A percentile compares a stretch with the other conserved stretches of the same genome.
phyloP scores from a whole-genome alignment of 2,329 filamentous ascomycete genomes.

The Colletotrichum camelliae region DNA sequence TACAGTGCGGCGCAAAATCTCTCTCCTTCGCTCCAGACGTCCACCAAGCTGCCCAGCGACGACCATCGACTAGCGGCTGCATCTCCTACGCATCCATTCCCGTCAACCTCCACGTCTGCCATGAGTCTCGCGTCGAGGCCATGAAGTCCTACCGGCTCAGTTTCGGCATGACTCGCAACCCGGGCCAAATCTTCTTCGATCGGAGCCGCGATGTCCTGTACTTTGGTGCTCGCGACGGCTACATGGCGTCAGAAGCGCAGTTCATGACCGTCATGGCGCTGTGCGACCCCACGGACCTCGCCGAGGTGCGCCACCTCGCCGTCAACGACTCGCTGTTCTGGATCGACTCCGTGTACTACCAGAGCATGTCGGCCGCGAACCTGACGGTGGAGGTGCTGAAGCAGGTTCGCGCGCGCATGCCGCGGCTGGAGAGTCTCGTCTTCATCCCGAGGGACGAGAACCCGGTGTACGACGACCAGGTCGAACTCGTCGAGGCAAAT shows the following conservation, averaged over 20 bases:
- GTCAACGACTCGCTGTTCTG: constrained; percentile 50
- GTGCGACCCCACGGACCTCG: constrained; percentile 45
- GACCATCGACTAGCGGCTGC: constrained; percentile 36
- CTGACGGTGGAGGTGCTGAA: constrained; percentile 45
- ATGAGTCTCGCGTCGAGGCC: constrained; percentile 51
- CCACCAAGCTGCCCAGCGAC: background rate
- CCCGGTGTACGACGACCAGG: constrained; percentile 32
- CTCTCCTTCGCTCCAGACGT: constrained; percentile 23
- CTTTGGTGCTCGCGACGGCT: constrained; percentile 50
- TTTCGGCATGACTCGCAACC: constrained; percentile 47
- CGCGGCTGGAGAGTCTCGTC: constrained; percentile 44
- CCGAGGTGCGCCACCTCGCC: constrained; percentile 45
- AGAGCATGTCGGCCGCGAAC: constrained; percentile 42
- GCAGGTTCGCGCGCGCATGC: constrained; percentile 42
- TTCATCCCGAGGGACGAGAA: constrained; percentile 48
- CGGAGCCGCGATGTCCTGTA: constrained; percentile 48
- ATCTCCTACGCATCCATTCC: constrained; percentile 47
- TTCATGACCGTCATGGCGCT: constrained; percentile 50
- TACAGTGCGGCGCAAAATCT: constrained; percentile 42
- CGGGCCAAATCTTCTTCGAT: constrained; percentile 49
- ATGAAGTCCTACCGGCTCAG: constrained; percentile 43
- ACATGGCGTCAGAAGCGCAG: constrained; percentile 50
- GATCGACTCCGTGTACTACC: constrained; percentile 35
- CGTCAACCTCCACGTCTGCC: constrained; percentile 49
- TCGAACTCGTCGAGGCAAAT: constrained; percentile 23